phyloP scores from a whole-genome alignment of 768 basidiomycete species.

The Hirschioporus abietinus region DNA sequence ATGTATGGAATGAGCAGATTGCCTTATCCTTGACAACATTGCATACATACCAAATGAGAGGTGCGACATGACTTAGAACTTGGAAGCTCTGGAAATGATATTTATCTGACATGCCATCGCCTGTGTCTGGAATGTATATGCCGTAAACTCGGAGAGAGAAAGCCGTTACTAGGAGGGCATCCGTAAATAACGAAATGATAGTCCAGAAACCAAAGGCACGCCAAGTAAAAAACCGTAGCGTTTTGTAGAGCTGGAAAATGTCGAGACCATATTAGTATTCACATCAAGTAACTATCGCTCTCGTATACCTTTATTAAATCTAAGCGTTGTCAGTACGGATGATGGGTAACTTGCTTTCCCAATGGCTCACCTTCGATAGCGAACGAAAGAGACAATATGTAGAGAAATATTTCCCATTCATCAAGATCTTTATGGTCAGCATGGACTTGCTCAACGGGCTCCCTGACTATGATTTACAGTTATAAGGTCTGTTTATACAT shows the following conservation, averaged over 20 bases:
- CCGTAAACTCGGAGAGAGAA: constrained; percentile 70
- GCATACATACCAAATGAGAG: constrained; percentile 72
- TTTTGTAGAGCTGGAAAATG: constrained; percentile 52
- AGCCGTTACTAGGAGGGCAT: constrained; percentile 65
- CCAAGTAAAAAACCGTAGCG: constrained; percentile 72
- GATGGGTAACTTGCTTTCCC: neutral
- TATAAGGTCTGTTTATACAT: constrained; percentile 1
- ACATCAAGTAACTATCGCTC: neutral
- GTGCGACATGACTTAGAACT: constrained; percentile 80
- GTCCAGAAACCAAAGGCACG: constrained; percentile 83
- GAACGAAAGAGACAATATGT: constrained; percentile 74
- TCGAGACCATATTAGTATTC: constrained; percentile 5
- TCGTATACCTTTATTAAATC: neutral
- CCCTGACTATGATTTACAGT: constrained; percentile 45
- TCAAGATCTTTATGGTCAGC: constrained; percentile 54
- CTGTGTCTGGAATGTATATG: constrained; percentile 27
- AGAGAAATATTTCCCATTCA: constrained; percentile 74
- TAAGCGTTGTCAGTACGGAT: neutral
- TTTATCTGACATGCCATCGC: constrained; percentile 26
- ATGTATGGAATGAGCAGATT: neutral
- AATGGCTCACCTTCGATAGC: constrained; percentile 64
- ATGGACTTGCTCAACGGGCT: constrained; percentile 70
- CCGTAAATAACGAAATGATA: constrained; percentile 62
- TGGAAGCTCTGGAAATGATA: constrained; percentile 75
- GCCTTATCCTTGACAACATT: constrained; percentile 2